These are phyloP conservation scores for Trichoderma atroviride DNA, from an alignment of 2,329 filamentous ascomycete genomes.

Conservation along the genomic window DNA sequence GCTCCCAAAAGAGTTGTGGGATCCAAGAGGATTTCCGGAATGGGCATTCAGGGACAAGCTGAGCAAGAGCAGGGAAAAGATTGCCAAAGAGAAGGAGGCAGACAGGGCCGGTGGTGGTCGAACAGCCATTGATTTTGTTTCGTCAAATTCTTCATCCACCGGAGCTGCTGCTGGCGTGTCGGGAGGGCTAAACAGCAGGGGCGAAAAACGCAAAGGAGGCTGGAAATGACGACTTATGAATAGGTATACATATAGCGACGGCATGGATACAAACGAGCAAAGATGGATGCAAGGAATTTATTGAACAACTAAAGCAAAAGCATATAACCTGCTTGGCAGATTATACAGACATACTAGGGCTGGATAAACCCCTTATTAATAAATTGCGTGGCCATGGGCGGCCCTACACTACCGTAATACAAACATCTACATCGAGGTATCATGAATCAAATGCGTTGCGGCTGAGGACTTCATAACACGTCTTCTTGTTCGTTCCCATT, in stretches of 20 bases:
- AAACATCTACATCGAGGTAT: constrained; percentile 37
- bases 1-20: constrained; percentile 58
- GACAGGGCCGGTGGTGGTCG: constrained; percentile 47
- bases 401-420: constrained; percentile 21
- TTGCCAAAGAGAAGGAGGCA: constrained; percentile 49
- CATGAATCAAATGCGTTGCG: constrained; percentile 37
- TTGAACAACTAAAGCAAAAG: background rate
- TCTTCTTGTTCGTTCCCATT: constrained; percentile 21
- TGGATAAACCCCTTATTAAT: constrained; percentile 28
- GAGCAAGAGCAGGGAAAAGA: constrained; percentile 51
- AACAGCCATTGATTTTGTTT: constrained; percentile 54
- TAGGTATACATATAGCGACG: background rate
- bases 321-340: background rate
- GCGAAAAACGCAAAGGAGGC: constrained; percentile 41
- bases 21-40: constrained; percentile 58
- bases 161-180: constrained; percentile 25
- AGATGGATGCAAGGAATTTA: background rate
- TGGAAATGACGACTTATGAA: constrained; percentile 35
- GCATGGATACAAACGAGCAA: background rate
- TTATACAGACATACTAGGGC: background rate
- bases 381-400: constrained; percentile 25
- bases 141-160: constrained; percentile 34
- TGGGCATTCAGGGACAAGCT: constrained; percentile 57
- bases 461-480: constrained; percentile 25
- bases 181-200: constrained; percentile 33